Evolutionary conservation across 2,329 filamentous ascomycete genomes (phyloP), one percentile per base, ranked within the genome.

Genomic region (Botryosphaeria dothidea): DNA sequence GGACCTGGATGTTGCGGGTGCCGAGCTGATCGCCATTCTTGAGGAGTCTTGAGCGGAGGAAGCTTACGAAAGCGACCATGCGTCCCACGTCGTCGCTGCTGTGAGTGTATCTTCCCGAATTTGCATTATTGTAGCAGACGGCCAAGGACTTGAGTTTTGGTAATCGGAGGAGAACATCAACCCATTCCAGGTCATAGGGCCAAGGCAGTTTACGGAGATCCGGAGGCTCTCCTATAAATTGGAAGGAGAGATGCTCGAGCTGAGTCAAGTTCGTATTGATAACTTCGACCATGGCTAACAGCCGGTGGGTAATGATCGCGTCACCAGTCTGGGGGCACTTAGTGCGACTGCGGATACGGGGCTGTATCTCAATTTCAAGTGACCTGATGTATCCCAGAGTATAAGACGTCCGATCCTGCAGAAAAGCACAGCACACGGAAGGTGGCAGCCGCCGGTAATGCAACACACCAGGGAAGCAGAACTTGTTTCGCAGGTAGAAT

Each of bases 291-390:
- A 49, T 13, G 13, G 23, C 19, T 3, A 49, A 15, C 45, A 49
- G 31, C 31, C 11, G 5, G 31, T 34, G 31, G 23, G 23, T 6
- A 6, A 5, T 49, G 21, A 6, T 13, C 19, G 5, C 25, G 3
- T 25, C 23, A 13, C 23, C 5, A n/a, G 45, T 15, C 4, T 34
- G 31, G 31, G 9, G 4, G 13, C 45, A 17, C 3, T 11, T n/a
- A n/a, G n/a, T n/a, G n/a, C n/a, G n/a, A n/a, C n/a, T n/a, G n/a
- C 25, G 15, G 21, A 3, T 13, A 4, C 13, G 1, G 0, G 4
- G 45, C 11, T 5, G 8, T 11, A 49, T 23, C 4, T 15, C 0
- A 15, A 49, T 9, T 21, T 21, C 25, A 21, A 29, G 23, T 11
- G 23, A 1, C 15, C 25, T 49, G 23, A 49, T 11, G 5, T 17